These are phyloP conservation scores for Microdochium trichocladiopsis DNA, from an alignment of 2,329 filamentous ascomycete genomes.

Conservation along the genomic window DNA sequence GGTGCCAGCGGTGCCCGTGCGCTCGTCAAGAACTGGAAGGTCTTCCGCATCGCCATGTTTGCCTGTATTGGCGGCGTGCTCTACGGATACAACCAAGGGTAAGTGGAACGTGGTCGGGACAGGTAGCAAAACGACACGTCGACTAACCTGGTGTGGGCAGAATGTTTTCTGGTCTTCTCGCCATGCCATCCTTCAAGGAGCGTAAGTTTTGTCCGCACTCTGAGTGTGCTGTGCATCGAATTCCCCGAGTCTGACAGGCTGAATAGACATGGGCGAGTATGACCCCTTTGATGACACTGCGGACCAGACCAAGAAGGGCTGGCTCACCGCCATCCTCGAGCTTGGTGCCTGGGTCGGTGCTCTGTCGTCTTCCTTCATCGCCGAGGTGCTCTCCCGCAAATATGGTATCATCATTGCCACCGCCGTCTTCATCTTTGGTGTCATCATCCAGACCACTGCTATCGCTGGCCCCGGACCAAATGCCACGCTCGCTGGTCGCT, in stretches of 20 bases:
- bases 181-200: conserved; percentile 45
- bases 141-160: not conserved
- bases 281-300: conserved; percentile 32
- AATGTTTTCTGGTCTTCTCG: conserved; percentile 64
- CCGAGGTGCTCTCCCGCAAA: conserved; percentile 62
- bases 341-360: conserved; percentile 73
- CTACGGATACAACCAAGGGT: conserved; percentile 68
- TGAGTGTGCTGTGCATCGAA: too few relatives aligned
- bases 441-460: conserved; percentile 60
- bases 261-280: conserved; percentile 54
- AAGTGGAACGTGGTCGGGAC: not conserved
- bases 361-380: conserved; percentile 63
- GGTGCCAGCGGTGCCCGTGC: conserved; percentile 36
- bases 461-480: conserved; percentile 42
- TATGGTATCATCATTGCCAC: conserved; percentile 61
- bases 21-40: conserved; percentile 51
- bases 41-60: conserved; percentile 54
- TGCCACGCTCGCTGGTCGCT: conserved; percentile 62
- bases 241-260: too few relatives aligned
- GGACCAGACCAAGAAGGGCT: conserved; percentile 49
- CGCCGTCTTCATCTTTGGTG: conserved; percentile 61
- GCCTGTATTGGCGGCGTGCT: conserved; percentile 56
- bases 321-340: conserved; percentile 63
- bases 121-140: too few relatives aligned
- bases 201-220: conserved; percentile 26